Evolutionary conservation across 805 yeast genomes (phyloP).

Genomic region (Cyberlindnera meyerae): DNA sequence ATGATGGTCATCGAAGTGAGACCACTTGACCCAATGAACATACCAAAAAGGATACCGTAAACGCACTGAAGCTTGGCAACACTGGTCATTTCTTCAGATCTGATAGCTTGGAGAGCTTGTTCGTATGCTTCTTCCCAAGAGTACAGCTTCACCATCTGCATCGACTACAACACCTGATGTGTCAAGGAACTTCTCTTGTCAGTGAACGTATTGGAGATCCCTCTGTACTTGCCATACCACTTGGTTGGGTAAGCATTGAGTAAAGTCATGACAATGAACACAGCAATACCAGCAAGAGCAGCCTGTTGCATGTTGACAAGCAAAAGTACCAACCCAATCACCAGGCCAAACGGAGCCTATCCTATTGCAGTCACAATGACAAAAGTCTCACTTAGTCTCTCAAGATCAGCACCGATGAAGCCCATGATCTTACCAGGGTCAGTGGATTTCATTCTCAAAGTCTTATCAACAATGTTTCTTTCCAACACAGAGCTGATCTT

Average conservation of each 20-base stretch:
- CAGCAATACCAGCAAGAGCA: slow-evolving; percentile 58
- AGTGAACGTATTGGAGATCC: slow-evolving; percentile 46
- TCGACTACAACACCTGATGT: slow-evolving; percentile 53
- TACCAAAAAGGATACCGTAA: slow-evolving; percentile 51
- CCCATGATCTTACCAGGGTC: too few relatives aligned
- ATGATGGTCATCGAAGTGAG: slow-evolving; percentile 51
- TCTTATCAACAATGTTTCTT: too few relatives aligned
- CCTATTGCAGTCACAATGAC: neutral
- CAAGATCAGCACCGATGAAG: slow-evolving; percentile 68
- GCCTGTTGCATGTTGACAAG: slow-evolving; percentile 60
- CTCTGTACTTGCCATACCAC: slow-evolving; percentile 42
- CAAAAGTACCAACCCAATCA: slow-evolving; percentile 53
- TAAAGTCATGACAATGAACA: slow-evolving; percentile 38
- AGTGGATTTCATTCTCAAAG: too few relatives aligned
- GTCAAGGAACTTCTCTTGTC: slow-evolving; percentile 55
- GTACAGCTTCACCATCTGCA: slow-evolving; percentile 69
- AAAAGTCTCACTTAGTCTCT: slow-evolving; percentile 40
- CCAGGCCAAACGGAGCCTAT: slow-evolving; percentile 40
- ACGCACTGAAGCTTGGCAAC: slow-evolving; percentile 51
- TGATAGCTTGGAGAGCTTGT: slow-evolving; percentile 41
- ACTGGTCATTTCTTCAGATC: slow-evolving; percentile 53
- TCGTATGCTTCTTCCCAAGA: slow-evolving; percentile 83
- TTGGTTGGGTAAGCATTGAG: slow-evolving; percentile 39
- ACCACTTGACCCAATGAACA: slow-evolving; percentile 44
- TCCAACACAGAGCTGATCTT: slow-evolving; percentile 61